These are phyloP conservation scores for Prunus mongolica DNA, from an alignment of 306 rosid genomes.

Conservation along the genomic window DNA sequence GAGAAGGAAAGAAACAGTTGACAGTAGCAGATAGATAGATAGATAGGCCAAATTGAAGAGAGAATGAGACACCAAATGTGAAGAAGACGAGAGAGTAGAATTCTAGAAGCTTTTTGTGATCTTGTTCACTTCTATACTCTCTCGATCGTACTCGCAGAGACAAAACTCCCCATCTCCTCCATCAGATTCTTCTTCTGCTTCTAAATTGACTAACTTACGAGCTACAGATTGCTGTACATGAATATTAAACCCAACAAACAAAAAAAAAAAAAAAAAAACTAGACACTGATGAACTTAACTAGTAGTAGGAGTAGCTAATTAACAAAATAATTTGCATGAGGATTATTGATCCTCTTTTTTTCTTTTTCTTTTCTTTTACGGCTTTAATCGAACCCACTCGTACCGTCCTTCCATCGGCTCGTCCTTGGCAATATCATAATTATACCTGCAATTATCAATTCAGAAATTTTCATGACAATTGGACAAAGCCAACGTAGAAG, in stretches of 20 bases:
- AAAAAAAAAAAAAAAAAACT: background rate
- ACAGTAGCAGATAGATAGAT: background rate
- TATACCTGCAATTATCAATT: conserved; percentile 52
- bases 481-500: background rate
- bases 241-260: no score
- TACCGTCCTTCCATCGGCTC: conserved; percentile 80
- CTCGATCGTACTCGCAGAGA: background rate
- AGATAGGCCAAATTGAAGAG: background rate
- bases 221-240: background rate
- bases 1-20: background rate
- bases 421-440: conserved; percentile 70
- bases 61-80: background rate
- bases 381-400: conserved; percentile 80
- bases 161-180: background rate
- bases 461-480: conserved; percentile 1
- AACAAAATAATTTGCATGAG: conserved; percentile 3
- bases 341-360: background rate
- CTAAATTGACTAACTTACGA: background rate
- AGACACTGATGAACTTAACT: conserved; percentile 20
- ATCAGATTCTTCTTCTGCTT: background rate
- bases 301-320: background rate
- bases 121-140: background rate
- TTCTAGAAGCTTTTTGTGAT: conserved; percentile 6
- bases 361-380: conserved; percentile 23
- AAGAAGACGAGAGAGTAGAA: background rate